Conservation (phyloP, 1,284 basidiomycete genomes). For the Ceratobasidium sp. region DNA sequence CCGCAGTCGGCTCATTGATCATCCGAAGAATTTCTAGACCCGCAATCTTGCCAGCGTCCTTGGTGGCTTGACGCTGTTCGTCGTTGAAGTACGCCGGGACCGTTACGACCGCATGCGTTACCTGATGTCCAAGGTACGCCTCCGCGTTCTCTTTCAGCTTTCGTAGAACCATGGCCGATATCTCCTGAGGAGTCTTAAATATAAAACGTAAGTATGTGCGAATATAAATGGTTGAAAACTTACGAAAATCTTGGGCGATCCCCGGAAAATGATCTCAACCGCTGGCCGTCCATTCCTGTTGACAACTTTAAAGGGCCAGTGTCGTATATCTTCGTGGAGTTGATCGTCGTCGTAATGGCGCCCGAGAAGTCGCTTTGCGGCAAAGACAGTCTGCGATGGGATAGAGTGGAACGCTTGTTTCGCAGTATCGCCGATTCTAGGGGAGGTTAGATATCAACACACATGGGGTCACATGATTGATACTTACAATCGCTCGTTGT, state of each 20-base stretch:
- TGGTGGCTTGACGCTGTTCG: constrained; percentile 67
- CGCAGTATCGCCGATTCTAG: constrained; percentile 3
- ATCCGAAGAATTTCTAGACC: constrained; percentile 67
- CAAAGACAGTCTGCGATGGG: constrained; percentile 1
- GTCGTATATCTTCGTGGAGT: constrained; percentile 2
- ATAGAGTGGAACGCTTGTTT: constrained; percentile 6
- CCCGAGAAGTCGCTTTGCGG: constrained; percentile 1
- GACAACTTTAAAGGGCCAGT: constrained; percentile 67
- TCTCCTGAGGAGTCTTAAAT: constrained; percentile 3
- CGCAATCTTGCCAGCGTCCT: constrained; percentile 66
- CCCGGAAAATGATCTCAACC: constrained; percentile 68
- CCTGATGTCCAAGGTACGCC: constrained; percentile 3
- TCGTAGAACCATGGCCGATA: background rate
- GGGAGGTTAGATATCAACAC: background rate
- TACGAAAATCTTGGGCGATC: constrained; percentile 63
- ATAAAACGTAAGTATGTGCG: constrained; percentile 34
- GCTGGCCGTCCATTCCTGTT: constrained; percentile 67
- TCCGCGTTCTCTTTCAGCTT: constrained; percentile 4
- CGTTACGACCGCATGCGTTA: constrained; percentile 67
- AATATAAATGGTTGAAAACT: background rate
- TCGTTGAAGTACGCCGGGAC: constrained; percentile 70
- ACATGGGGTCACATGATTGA: background rate
- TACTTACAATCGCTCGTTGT: constrained; percentile 10
- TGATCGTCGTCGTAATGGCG: background rate
- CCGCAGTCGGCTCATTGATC: constrained; percentile 68